Base-by-base conservation (phyloP, 257 asterid species). In the Solanum appendiculatum region DNA sequence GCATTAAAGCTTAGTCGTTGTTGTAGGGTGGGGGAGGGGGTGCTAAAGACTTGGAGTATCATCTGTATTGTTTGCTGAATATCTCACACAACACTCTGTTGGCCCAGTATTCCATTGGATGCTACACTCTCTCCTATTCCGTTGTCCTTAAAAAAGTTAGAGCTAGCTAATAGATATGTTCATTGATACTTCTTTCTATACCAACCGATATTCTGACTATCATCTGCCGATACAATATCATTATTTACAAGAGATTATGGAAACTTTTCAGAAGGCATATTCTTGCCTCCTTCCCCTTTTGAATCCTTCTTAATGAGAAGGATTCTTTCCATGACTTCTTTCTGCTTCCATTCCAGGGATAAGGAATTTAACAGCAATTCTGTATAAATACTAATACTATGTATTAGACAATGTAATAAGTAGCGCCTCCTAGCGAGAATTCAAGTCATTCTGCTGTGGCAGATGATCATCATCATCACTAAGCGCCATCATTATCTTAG, bases 391-490 rank as follows among this genome's bases (percentile, higher is more conserved):
- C 82, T 73, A 68, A 16, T 68, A 69, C 13, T 72, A 37, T 37
- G 51, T 73, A 73, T 34, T 37, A 37, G 31, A 73, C 51, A 20
- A 73, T 5, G 42, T 36, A 72, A 72, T 25, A 36, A n/a, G n/a
- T n/a, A 72, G 46, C 2, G 40, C 36, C 21, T 51, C 54, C 29
- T 73, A 39, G 20, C 2, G 51, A 10, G 82, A 37, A 18, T n/a
- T n/a, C n/a, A n/a, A n/a, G 56, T 48, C 56, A 0, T 75, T 86
- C 5, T 87, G 82, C 73, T 75, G 84, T 25, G 87, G 70, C n/a
- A 34, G 37, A n/a, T 66, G 88, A 82, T 86, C 27, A 34, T 70
- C 80, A 72, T 34, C 69, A 86, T 44, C 89, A 58, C 87, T 89
- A 18, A 44, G 27, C 6, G 86, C 82, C 70, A 29, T 82, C 77